Percentiles rank a stretch among this genome's conserved stretches.
phyloP scores from a whole-genome alignment of 345 rosid genomes.

The Brassica nigra region DNA sequence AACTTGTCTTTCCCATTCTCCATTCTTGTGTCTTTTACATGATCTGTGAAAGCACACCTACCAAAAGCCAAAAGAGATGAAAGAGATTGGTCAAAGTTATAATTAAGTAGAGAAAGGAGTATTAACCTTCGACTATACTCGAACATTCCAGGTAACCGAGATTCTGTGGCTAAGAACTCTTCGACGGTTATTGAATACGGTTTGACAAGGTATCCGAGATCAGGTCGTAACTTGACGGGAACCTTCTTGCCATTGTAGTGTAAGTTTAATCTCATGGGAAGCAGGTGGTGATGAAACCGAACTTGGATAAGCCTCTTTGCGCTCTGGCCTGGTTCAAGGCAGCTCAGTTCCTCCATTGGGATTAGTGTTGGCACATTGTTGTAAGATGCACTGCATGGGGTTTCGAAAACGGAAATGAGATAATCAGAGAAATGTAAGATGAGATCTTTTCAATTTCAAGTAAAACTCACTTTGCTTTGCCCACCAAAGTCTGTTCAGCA shows the following conservation, averaged over 20 bases:
- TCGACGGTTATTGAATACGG: slow-evolving; percentile 69
- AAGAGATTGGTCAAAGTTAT: background rate
- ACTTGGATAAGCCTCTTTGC: slow-evolving; percentile 66
- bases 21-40: slow-evolving; percentile 56
- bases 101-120: slow-evolving; percentile 16
- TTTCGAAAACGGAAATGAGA: background rate
- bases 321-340: slow-evolving; percentile 68
- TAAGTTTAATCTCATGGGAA: slow-evolving; percentile 76
- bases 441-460: background rate
- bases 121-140: slow-evolving; percentile 76
- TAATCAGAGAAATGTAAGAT: slow-evolving; percentile 18
- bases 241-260: slow-evolving; percentile 56
- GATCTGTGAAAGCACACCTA: slow-evolving; percentile 77
- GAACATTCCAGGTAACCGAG: slow-evolving; percentile 86
- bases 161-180: slow-evolving; percentile 58
- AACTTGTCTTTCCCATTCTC: slow-evolving; percentile 65
- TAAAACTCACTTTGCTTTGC: slow-evolving; percentile 57
- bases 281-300: slow-evolving; percentile 83
- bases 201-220: slow-evolving; percentile 92
- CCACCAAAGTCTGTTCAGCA: slow-evolving; percentile 46
- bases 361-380: slow-evolving; percentile 60
- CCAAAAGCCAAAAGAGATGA: slow-evolving; percentile 18
- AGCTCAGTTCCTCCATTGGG: slow-evolving; percentile 68
- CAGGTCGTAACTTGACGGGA: slow-evolving; percentile 86
- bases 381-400: slow-evolving; percentile 52